These are phyloP conservation scores for Acarospora socialis DNA, from an alignment of 2,329 filamentous ascomycete species.

Conservation along the genomic window DNA sequence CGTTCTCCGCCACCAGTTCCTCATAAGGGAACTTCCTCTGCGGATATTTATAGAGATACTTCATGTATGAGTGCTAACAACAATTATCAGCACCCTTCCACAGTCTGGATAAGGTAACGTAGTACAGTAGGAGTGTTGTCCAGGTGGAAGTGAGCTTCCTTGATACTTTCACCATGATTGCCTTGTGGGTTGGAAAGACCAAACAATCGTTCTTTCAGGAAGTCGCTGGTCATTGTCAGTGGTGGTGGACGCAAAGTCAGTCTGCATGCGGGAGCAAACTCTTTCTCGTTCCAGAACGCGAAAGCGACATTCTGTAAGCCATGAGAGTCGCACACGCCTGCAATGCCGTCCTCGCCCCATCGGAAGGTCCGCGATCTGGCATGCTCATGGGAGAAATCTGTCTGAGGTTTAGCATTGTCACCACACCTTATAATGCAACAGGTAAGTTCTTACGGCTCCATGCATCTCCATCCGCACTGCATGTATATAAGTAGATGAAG, in stretches of 20 bases:
- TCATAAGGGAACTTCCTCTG: slow-evolving; percentile 86
- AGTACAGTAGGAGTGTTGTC: slow-evolving; percentile 73
- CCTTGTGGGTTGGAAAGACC: slow-evolving; percentile 92
- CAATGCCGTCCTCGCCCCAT: slow-evolving; percentile 96
- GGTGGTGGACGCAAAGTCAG: neutral
- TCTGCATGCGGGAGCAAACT: slow-evolving; percentile 42
- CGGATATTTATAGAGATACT: slow-evolving; percentile 94
- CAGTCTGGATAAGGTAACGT: slow-evolving; percentile 34
- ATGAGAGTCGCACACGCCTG: slow-evolving; percentile 87
- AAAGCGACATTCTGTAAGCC: slow-evolving; percentile 86
- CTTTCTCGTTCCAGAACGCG: slow-evolving; percentile 94
- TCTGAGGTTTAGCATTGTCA: slow-evolving; percentile 3
- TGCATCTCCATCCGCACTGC: slow-evolving; percentile 69
- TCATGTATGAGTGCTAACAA: slow-evolving; percentile 88
- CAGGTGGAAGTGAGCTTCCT: slow-evolving; percentile 90
- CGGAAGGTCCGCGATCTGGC: slow-evolving; percentile 77
- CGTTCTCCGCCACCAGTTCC: slow-evolving; percentile 73
- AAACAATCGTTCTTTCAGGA: slow-evolving; percentile 88
- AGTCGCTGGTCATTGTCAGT: slow-evolving; percentile 45
- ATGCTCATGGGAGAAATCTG: slow-evolving; percentile 89
- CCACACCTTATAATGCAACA: no score
- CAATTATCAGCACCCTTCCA: slow-evolving; percentile 9
- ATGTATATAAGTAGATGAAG: slow-evolving; percentile 2
- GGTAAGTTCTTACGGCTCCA: slow-evolving; percentile 65
- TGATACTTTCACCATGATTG: slow-evolving; percentile 93